phyloP scores from a whole-genome alignment of 176 grass and related monocot species.

The Cenchrus americanus region DNA sequence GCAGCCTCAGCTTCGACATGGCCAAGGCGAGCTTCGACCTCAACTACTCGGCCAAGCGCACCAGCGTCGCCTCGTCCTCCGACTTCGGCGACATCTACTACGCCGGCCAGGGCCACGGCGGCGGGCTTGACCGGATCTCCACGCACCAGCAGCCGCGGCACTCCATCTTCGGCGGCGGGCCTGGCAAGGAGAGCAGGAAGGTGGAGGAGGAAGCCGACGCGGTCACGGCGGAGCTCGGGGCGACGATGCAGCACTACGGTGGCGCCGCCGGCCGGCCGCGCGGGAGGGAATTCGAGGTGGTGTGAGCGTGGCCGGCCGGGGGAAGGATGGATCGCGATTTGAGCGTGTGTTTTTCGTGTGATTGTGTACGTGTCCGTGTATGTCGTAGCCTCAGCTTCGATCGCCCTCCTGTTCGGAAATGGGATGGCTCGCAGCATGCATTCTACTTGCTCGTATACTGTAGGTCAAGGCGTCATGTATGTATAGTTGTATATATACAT shows the following conservation, averaged over 20 bases:
- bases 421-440: slow-evolving; percentile 4
- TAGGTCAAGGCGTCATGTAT: neutral
- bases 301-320: slow-evolving; percentile 26
- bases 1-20: slow-evolving; percentile 62
- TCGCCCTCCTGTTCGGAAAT: neutral
- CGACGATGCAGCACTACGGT: neutral
- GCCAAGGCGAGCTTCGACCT: slow-evolving; percentile 74
- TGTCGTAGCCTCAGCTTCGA: slow-evolving; percentile 7
- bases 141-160: slow-evolving; percentile 50
- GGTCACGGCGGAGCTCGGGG: slow-evolving; percentile 53
- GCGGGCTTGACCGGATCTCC: slow-evolving; percentile 35
- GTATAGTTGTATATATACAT: neutral
- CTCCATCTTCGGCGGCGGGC: slow-evolving; percentile 47
- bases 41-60: slow-evolving; percentile 44
- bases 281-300: slow-evolving; percentile 44
- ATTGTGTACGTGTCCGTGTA: neutral
- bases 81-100: slow-evolving; percentile 68
- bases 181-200: slow-evolving; percentile 49
- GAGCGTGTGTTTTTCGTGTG: neutral
- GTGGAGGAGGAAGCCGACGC: slow-evolving; percentile 53
- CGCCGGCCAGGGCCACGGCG: neutral
- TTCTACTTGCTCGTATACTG: neutral
- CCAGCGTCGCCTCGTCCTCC: slow-evolving; percentile 61
- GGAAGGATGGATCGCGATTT: neutral
- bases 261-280: neutral